Percentiles rank a stretch among this genome's conserved stretches.
Conservation (phyloP, 192 early-diverging fungal species). For the Gaertneriomyces semiglobifer region DNA sequence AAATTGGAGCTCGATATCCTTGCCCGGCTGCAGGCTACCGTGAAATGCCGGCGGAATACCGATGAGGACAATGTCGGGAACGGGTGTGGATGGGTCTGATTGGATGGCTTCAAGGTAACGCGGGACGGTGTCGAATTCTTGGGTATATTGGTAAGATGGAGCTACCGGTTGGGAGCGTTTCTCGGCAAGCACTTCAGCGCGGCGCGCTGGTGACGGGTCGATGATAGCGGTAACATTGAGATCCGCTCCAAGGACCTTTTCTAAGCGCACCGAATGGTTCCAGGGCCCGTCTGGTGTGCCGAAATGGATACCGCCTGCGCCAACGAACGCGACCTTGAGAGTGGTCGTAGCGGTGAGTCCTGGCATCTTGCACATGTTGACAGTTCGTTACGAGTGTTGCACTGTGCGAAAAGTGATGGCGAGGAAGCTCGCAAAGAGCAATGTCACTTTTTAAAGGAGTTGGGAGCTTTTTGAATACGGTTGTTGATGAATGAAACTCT, state of each 20-base stretch:
- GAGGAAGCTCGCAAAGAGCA: too few relatives aligned
- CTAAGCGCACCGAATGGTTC: slow-evolving; percentile 18
- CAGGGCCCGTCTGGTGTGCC: slow-evolving; percentile 12
- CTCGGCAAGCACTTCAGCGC: background rate
- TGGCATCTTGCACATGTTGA: too few relatives aligned
- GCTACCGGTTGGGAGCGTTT: background rate
- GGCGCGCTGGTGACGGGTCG: background rate
- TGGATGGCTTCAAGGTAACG: background rate
- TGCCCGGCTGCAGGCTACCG: background rate
- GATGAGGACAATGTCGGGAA: slow-evolving; percentile 2
- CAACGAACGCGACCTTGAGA: slow-evolving; percentile 15
- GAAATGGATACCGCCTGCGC: slow-evolving; percentile 13
- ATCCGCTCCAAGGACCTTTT: slow-evolving; percentile 1
- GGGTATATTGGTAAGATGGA: slow-evolving; percentile 5
- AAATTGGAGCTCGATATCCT: background rate
- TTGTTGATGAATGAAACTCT: too few relatives aligned
- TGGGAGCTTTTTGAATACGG: too few relatives aligned
- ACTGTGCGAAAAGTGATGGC: too few relatives aligned
- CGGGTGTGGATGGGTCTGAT: background rate
- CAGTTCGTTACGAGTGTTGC: too few relatives aligned
- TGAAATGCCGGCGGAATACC: slow-evolving; percentile 6
- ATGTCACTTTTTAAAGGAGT: too few relatives aligned
- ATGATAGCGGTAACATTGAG: slow-evolving; percentile 7
- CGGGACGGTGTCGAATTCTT: background rate
- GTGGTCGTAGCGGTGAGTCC: background rate